phyloP scores from a whole-genome alignment of 805 yeast genomes.

The Metschnikowia bowlesiae region DNA sequence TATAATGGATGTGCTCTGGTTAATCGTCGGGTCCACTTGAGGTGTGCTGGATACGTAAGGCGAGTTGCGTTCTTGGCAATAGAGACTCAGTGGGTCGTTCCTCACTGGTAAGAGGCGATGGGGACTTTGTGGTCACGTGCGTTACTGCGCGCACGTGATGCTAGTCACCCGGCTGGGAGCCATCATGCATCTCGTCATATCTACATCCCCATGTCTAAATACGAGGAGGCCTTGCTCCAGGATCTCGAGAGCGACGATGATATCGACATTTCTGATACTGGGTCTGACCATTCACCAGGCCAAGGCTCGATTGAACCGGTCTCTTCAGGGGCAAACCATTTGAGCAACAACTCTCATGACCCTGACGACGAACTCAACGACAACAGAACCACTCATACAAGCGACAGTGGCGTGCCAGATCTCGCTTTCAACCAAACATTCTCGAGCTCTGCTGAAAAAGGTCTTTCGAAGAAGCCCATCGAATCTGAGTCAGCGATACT shows the following conservation, averaged over 20 bases:
- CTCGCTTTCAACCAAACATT: too few species aligned
- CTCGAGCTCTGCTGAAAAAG: neutral
- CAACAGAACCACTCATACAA: too few species aligned
- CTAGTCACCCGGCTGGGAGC: neutral
- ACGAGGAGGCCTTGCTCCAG: conserved; percentile 39
- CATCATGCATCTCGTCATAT: neutral
- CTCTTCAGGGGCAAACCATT: neutral
- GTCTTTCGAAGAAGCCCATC: neutral
- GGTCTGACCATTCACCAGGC: neutral
- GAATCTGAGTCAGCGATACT: neutral
- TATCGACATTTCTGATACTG: neutral
- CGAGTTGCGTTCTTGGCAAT: too few species aligned
- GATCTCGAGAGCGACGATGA: conserved; percentile 34
- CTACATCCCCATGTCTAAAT: conserved; percentile 18
- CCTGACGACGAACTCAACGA: too few species aligned
- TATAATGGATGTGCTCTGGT: too few species aligned
- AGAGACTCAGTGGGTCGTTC: neutral
- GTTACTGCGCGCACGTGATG: neutral
- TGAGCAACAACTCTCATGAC: neutral
- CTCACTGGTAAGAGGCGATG: neutral
- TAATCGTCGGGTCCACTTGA: too few species aligned
- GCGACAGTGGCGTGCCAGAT: too few species aligned
- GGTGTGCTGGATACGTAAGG: too few species aligned
- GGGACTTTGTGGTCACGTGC: neutral
- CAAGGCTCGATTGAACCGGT: neutral